These are phyloP conservation scores for Colletotrichum sp. DNA, from an alignment of 2,329 filamentous ascomycete genomes.

Conservation along the genomic window DNA sequence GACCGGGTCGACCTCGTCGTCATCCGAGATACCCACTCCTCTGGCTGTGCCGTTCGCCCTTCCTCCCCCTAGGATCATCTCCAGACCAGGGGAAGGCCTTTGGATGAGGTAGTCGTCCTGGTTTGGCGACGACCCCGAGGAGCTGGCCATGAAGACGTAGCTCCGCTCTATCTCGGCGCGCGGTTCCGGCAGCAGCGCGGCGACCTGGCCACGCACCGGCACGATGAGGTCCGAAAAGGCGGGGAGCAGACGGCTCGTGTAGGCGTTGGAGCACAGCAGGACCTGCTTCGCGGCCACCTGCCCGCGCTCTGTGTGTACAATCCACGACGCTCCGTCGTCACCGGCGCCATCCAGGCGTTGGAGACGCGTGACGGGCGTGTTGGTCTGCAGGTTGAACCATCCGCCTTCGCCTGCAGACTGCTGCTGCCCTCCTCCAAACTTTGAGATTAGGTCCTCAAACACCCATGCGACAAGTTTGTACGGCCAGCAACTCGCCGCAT, in stretches of 20 bases:
- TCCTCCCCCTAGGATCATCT: slow-evolving; percentile 76
- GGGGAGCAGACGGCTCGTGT: slow-evolving; percentile 78
- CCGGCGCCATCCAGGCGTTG: slow-evolving; percentile 31
- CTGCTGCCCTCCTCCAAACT: slow-evolving; percentile 33
- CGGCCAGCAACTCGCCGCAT: slow-evolving; percentile 77
- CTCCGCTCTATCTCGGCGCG: slow-evolving; percentile 53
- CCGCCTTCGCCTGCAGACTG: background rate
- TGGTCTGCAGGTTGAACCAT: slow-evolving; percentile 75
- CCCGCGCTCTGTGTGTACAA: slow-evolving; percentile 73
- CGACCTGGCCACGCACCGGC: slow-evolving; percentile 78
- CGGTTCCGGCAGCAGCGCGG: slow-evolving; percentile 58
- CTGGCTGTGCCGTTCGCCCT: slow-evolving; percentile 58
- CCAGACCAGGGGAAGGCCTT: slow-evolving; percentile 60
- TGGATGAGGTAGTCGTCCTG: slow-evolving; percentile 78
- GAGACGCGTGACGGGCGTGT: slow-evolving; percentile 65
- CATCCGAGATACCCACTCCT: slow-evolving; percentile 63
- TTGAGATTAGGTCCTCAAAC: slow-evolving; percentile 60
- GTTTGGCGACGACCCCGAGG: slow-evolving; percentile 33
- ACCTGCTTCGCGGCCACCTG: slow-evolving; percentile 65
- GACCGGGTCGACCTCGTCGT: slow-evolving; percentile 59
- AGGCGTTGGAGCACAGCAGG: slow-evolving; percentile 82
- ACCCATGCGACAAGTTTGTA: slow-evolving; percentile 83
- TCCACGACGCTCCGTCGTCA: slow-evolving; percentile 49
- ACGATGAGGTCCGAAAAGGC: slow-evolving; percentile 73
- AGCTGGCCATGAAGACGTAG: slow-evolving; percentile 63